These are phyloP conservation scores for Eremochloa ophiuroides DNA, from an alignment of 176 grass and related monocot genomes.

Conservation along the genomic window DNA sequence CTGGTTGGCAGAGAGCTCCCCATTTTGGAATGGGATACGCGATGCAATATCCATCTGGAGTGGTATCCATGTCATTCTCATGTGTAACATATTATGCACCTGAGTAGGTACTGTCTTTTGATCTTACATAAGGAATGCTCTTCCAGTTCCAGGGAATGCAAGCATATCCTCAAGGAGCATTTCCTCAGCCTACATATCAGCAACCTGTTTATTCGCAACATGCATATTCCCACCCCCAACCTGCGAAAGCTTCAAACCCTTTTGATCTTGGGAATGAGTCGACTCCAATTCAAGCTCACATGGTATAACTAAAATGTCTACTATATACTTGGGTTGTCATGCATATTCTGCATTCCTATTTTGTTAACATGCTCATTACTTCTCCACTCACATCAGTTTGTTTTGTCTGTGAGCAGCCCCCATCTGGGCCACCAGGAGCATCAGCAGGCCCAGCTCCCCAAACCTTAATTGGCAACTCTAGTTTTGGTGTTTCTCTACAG, in stretches of 20 bases:
- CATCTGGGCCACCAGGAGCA: conserved; percentile 38
- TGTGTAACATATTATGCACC: neutral
- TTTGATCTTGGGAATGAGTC: conserved; percentile 77
- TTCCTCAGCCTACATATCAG: conserved; percentile 39
- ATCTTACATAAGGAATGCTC: conserved; percentile 7
- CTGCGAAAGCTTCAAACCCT: conserved; percentile 72
- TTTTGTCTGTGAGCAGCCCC: conserved; percentile 29
- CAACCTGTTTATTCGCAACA: conserved; percentile 39
- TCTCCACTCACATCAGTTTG: conserved; percentile 28
- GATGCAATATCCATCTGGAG: conserved; percentile 72
- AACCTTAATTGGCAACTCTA: conserved; percentile 50
- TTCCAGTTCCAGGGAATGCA: conserved; percentile 69
- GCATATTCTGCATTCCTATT: conserved; percentile 13
- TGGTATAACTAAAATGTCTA: conserved; percentile 31
- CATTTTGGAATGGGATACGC: conserved; percentile 76
- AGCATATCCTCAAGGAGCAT: conserved; percentile 43
- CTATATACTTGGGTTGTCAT: neutral
- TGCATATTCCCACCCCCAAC: conserved; percentile 44
- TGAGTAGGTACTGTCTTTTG: conserved; percentile 18
- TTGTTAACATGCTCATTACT: conserved; percentile 24
- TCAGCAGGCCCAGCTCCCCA: conserved; percentile 38
- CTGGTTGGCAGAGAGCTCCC: conserved; percentile 63
- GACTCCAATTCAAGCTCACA: conserved; percentile 45
- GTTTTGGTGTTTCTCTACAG: conserved; percentile 56
- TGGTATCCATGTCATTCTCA: conserved; percentile 48